These are phyloP conservation scores for Magnaporthiopsis rhizophila DNA, from an alignment of 2,329 filamentous ascomycete species.

Conservation along the genomic window DNA sequence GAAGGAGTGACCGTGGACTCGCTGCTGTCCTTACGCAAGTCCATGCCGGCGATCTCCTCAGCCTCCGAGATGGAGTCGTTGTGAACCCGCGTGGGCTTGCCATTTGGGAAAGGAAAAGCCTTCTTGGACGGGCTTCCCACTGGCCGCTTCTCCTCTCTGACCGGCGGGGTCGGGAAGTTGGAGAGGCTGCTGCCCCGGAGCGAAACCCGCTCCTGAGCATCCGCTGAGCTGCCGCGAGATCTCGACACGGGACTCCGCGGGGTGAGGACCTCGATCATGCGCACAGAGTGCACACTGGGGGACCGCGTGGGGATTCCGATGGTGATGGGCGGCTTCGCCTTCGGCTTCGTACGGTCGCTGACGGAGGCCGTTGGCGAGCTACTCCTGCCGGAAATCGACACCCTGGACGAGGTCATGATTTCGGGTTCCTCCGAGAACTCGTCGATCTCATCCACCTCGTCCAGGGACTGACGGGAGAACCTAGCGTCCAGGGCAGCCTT, in stretches of 20 bases:
- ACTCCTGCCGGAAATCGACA: constrained; percentile 44
- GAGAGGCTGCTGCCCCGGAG: constrained; percentile 30
- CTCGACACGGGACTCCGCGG: constrained; percentile 40
- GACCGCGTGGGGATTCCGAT: constrained; percentile 32
- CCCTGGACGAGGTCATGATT: constrained; percentile 47
- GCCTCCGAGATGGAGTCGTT: constrained; percentile 35
- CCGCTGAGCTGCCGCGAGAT: constrained; percentile 41
- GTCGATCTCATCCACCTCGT: constrained; percentile 32
- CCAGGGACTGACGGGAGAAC: constrained; percentile 4
- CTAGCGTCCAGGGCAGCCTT: not conserved
- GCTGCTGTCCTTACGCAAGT: constrained; percentile 7
- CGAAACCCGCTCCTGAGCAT: constrained; percentile 29
- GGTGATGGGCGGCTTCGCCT: constrained; percentile 27
- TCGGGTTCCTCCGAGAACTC: constrained; percentile 51
- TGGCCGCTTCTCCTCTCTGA: constrained; percentile 26
- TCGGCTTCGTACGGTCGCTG: constrained; percentile 11
- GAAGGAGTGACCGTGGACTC: not conserved
- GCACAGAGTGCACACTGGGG: constrained; percentile 45
- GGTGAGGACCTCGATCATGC: constrained; percentile 48
- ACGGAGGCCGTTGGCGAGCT: constrained; percentile 43
- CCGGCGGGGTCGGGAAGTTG: constrained; percentile 29
- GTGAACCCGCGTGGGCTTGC: constrained; percentile 12
- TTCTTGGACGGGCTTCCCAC: constrained; percentile 3
- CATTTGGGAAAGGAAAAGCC: constrained; percentile 11
- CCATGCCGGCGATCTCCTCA: constrained; percentile 27